Percentiles rank a stretch among this genome's conserved stretches.
phyloP scores from a whole-genome alignment of 2,329 filamentous ascomycete genomes.

The Helminthosporium solani region DNA sequence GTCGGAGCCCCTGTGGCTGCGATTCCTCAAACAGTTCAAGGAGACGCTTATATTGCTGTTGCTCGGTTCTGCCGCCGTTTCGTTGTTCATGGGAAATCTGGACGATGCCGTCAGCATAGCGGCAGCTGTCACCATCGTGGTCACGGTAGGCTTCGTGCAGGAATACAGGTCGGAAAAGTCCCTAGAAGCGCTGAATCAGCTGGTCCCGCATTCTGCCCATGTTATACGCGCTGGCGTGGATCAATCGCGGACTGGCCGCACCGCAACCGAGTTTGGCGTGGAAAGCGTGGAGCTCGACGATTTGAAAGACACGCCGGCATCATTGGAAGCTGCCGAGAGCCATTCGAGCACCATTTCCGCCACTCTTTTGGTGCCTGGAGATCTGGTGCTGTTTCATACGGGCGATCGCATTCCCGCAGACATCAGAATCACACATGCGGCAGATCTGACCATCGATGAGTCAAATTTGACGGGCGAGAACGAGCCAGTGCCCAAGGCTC shows the following conservation, averaged over 20 bases:
- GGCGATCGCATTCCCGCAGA: slow-evolving; percentile 96
- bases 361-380: slow-evolving; percentile 82
- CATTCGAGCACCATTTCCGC: slow-evolving; percentile 84
- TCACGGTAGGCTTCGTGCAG: slow-evolving; percentile 93
- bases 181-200: slow-evolving; percentile 86
- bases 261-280: slow-evolving; percentile 22
- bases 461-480: slow-evolving; percentile 97
- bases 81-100: slow-evolving; percentile 85
- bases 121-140: slow-evolving; percentile 93
- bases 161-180: slow-evolving; percentile 98
- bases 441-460: slow-evolving; percentile 90
- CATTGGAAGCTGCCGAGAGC: slow-evolving; percentile 66
- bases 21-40: slow-evolving; percentile 95
- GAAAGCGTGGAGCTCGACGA: slow-evolving; percentile 51
- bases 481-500: slow-evolving; percentile 79
- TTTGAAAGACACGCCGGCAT: slow-evolving; percentile 55
- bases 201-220: slow-evolving; percentile 94
- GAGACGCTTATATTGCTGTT: slow-evolving; percentile 93
- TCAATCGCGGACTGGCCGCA: slow-evolving; percentile 19
- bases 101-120: slow-evolving; percentile 96
- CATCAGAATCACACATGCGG: slow-evolving; percentile 86
- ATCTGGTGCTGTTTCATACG: slow-evolving; percentile 90
- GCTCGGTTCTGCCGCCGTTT: slow-evolving; percentile 82
- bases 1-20: slow-evolving; percentile 90
- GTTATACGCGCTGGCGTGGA: slow-evolving; percentile 64